Conservation (phyloP, 2,329 filamentous ascomycete genomes). For the Fusarium nygamai region DNA sequence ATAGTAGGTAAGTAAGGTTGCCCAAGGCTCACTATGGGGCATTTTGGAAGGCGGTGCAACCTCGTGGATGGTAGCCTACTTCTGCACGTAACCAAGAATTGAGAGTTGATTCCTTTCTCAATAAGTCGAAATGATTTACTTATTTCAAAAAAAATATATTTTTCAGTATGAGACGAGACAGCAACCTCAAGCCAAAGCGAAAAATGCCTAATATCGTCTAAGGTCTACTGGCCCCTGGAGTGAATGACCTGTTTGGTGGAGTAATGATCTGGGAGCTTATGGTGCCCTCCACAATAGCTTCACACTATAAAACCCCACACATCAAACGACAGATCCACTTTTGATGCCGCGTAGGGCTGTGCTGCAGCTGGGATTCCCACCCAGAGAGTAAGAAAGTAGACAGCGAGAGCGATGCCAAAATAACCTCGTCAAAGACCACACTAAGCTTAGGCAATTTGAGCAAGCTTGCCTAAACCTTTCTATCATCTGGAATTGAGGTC, state of each 20-base stretch:
- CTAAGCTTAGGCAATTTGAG: neutral
- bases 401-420: neutral
- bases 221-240: neutral
- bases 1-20: neutral
- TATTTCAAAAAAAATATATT: neutral
- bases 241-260: neutral
- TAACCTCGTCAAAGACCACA: neutral
- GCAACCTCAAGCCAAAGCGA: neutral
- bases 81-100: neutral
- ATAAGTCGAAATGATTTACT: neutral
- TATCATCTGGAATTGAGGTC: neutral
- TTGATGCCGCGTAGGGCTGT: conserved; percentile 11
- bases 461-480: neutral
- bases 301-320: neutral
- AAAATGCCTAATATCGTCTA: neutral
- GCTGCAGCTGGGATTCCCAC: conserved; percentile 1
- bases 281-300: neutral
- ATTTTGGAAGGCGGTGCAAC: conserved; percentile 8
- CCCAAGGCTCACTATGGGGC: conserved; percentile 18
- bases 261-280: neutral
- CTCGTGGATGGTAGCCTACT: neutral
- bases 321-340: neutral
- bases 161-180: neutral
- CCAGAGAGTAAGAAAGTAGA: neutral
- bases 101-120: no score